phyloP scores from a whole-genome alignment of 2,329 filamentous ascomycete species.

The Magnaporthiopsis rhizophila region DNA sequence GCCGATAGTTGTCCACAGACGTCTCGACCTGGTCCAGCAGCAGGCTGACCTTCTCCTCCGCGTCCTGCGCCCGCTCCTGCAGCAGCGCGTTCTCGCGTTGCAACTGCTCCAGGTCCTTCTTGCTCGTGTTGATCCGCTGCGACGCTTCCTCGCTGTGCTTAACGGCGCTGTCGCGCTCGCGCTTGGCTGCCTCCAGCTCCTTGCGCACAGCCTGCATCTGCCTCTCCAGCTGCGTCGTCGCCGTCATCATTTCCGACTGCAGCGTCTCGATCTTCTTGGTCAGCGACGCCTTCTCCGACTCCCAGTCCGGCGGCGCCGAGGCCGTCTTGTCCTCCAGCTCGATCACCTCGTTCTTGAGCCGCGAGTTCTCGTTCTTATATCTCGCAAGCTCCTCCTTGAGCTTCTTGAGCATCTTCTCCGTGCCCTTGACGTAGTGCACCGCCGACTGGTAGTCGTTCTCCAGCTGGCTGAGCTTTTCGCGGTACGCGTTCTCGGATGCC shows the following conservation, averaged over 20 bases:
- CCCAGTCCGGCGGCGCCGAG: slow-evolving; percentile 57
- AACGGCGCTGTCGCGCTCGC: slow-evolving; percentile 62
- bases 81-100: slow-evolving; percentile 75
- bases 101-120: slow-evolving; percentile 68
- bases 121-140: slow-evolving; percentile 50
- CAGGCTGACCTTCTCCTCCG: slow-evolving; percentile 86
- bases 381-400: slow-evolving; percentile 96
- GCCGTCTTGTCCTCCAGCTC: slow-evolving; percentile 48
- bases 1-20: slow-evolving; percentile 89
- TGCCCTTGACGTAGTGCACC: slow-evolving; percentile 96
- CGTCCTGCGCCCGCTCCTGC: slow-evolving; percentile 78
- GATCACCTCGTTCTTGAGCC: slow-evolving; percentile 75
- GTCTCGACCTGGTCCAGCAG: slow-evolving; percentile 90
- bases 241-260: slow-evolving; percentile 59
- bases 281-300: slow-evolving; percentile 61
- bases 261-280: slow-evolving; percentile 61
- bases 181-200: slow-evolving; percentile 58
- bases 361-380: slow-evolving; percentile 79
- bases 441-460: slow-evolving; percentile 98
- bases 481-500: slow-evolving; percentile 81
- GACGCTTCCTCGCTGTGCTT: slow-evolving; percentile 44
- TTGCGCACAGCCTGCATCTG: slow-evolving; percentile 60
- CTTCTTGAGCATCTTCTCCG: slow-evolving; percentile 97
- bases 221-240: slow-evolving; percentile 60
- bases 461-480: slow-evolving; percentile 86